Percentiles rank a stretch among this genome's conserved stretches.
These are phyloP conservation scores for Aspergillus nidulans DNA, from an alignment of 495 filamentous ascomycete species.

Conservation along the genomic window DNA sequence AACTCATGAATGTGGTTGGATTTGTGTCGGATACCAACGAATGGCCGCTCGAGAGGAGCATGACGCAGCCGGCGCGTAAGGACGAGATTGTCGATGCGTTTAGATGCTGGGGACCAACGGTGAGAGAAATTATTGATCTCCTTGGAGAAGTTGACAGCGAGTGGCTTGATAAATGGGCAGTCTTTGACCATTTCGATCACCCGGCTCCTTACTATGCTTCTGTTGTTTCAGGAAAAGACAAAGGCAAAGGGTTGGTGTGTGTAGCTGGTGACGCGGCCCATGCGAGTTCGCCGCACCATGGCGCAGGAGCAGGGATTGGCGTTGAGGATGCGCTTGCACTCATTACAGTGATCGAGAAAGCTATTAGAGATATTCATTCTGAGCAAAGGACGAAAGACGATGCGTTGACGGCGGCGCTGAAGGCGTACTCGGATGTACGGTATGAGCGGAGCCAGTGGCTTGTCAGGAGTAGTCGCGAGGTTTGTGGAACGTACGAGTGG, in stretches of 20 bases:
- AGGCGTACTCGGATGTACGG: constrained; percentile 16
- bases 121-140: constrained; percentile 35
- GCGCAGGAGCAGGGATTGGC: constrained; percentile 51
- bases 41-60: constrained; percentile 27
- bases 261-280: constrained; percentile 50
- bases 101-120: constrained; percentile 31
- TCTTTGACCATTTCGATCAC: constrained; percentile 48
- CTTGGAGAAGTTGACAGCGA: constrained; percentile 24
- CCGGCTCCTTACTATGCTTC: constrained; percentile 36
- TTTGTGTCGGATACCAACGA: constrained; percentile 37
- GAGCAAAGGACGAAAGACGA: neutral
- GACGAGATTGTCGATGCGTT: constrained; percentile 28
- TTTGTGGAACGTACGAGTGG: constrained; percentile 27
- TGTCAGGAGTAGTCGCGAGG: constrained; percentile 25
- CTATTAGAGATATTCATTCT: neutral
- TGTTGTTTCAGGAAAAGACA: too few species aligned
- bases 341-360: constrained; percentile 25
- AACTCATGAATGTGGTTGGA: constrained; percentile 44
- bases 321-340: constrained; percentile 51
- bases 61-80: constrained; percentile 19
- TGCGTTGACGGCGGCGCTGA: constrained; percentile 16
- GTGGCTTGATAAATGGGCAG: constrained; percentile 47
- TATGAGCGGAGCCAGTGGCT: constrained; percentile 27
- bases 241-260: constrained; percentile 30
- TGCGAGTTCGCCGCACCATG: constrained; percentile 42